These are phyloP conservation scores for Aphanomyces cochlioides DNA, from an alignment of 352 stramenopile species.

Conservation along the genomic window DNA sequence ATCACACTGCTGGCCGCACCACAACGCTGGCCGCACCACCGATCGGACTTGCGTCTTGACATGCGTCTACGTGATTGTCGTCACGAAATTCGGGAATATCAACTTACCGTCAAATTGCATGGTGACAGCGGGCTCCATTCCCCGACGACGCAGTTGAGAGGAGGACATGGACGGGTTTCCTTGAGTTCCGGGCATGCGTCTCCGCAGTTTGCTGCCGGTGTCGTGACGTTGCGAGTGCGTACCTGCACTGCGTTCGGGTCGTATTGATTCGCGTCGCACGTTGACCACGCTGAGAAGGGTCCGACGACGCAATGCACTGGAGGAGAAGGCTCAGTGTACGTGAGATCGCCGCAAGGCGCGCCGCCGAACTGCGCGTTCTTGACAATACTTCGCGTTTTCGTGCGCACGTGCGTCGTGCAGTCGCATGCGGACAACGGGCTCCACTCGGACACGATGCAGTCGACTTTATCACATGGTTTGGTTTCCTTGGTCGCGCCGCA, in stretches of 20 bases:
- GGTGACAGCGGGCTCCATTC: slow-evolving; percentile 46
- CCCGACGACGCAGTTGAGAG: slow-evolving; percentile 49
- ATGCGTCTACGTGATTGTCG: not conserved
- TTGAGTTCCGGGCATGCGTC: slow-evolving; percentile 43
- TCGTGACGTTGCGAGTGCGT: slow-evolving; percentile 19
- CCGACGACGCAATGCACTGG: slow-evolving; percentile 48
- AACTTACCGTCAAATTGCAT: slow-evolving; percentile 39
- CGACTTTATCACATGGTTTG: slow-evolving; percentile 36
- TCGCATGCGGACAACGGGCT: slow-evolving; percentile 40
- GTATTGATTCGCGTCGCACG: slow-evolving; percentile 44
- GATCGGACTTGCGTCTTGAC: slow-evolving; percentile 41
- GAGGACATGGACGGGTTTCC: slow-evolving; percentile 37
- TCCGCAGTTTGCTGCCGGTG: slow-evolving; percentile 25
- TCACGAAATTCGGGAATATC: not conserved
- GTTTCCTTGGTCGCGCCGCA: slow-evolving; percentile 43
- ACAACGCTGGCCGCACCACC: slow-evolving; percentile 33
- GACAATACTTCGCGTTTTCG: slow-evolving; percentile 39
- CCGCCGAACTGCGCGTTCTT: slow-evolving; percentile 42
- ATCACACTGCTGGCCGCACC: slow-evolving; percentile 46
- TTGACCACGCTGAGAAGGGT: slow-evolving; percentile 43
- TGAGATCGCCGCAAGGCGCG: slow-evolving; percentile 40
- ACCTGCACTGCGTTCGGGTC: slow-evolving; percentile 43
- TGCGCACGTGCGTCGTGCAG: slow-evolving; percentile 33
- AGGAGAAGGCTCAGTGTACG: slow-evolving; percentile 35
- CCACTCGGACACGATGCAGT: slow-evolving; percentile 56